These are phyloP conservation scores for Lotus japonicus DNA, from an alignment of 306 rosid species.

Conservation along the genomic window DNA sequence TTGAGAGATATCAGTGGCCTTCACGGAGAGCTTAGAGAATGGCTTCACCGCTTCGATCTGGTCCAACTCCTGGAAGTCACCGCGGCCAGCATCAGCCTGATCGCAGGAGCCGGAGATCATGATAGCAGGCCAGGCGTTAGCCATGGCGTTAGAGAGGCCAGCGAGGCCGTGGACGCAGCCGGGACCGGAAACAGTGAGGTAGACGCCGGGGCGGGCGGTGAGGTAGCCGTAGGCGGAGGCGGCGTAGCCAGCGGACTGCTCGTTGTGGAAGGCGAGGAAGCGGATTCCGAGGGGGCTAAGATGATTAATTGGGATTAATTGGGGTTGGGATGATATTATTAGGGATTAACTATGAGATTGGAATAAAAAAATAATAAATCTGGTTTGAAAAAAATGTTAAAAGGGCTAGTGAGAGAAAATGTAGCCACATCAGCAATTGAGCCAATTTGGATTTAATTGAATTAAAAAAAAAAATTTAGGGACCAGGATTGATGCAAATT, in stretches of 20 bases:
- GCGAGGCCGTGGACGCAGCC: conserved; percentile 99
- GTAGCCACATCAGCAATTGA: too few species aligned
- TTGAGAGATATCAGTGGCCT: conserved; percentile 45
- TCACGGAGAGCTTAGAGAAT: conserved; percentile 62
- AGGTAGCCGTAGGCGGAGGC: conserved; percentile 96
- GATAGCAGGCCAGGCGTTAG: conserved; percentile 79
- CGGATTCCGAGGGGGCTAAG: conserved; percentile 69
- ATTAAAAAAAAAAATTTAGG: too few species aligned
- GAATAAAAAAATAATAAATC: too few species aligned
- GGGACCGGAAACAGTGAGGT: conserved; percentile 92
- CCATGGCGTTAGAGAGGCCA: conserved; percentile 74
- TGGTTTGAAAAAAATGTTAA: too few species aligned
- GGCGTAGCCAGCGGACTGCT: conserved; percentile 95
- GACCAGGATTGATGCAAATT: too few species aligned
- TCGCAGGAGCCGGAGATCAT: conserved; percentile 94
- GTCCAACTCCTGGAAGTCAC: conserved; percentile 94
- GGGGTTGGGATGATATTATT: too few species aligned
- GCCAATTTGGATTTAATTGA: too few species aligned
- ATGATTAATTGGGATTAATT: too few species aligned
- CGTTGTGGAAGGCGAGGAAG: conserved; percentile 85
- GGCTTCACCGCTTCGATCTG: conserved; percentile 75
- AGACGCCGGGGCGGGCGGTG: conserved; percentile 68
- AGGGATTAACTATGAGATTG: too few species aligned
- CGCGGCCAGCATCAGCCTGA: conserved; percentile 74
- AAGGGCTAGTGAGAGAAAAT: too few species aligned